These are phyloP conservation scores for Trichoderma afroharzianum DNA, from an alignment of 2,329 filamentous ascomycete species.

Conservation along the genomic window DNA sequence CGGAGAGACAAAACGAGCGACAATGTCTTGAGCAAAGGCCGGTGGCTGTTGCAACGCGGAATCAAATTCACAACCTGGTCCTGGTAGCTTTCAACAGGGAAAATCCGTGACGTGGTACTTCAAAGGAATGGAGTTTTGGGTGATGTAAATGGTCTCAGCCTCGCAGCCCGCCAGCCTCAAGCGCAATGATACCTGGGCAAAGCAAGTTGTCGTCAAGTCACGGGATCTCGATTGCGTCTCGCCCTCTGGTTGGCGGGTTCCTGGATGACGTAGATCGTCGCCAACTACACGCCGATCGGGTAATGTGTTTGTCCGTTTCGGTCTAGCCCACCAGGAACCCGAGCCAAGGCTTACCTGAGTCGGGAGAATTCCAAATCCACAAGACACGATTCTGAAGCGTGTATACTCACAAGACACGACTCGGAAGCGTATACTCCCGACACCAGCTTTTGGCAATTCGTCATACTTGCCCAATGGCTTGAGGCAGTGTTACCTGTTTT, in stretches of 20 bases:
- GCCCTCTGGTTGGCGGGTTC: constrained; percentile 15
- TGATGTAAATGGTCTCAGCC: constrained; percentile 9
- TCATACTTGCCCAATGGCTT: constrained; percentile 11
- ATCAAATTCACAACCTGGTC: not conserved
- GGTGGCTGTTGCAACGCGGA: not conserved
- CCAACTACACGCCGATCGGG: constrained; percentile 9
- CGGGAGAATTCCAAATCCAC: not conserved
- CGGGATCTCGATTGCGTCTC: not conserved
- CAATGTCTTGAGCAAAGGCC: not conserved
- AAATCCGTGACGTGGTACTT: not conserved
- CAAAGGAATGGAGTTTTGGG: not conserved
- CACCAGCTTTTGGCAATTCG: not conserved
- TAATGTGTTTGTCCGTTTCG: constrained; percentile 18
- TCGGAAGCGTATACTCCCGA: constrained; percentile 2
- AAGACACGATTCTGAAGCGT: not conserved
- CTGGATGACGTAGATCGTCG: constrained; percentile 4
- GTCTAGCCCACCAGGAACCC: not conserved
- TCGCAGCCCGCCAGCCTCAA: constrained; percentile 6
- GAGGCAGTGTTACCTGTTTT: constrained; percentile 9
- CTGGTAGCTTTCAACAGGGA: not conserved
- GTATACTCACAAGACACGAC: not conserved
- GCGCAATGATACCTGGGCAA: constrained; percentile 1
- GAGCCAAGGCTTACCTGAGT: not conserved
- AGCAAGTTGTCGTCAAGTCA: constrained; percentile 8
- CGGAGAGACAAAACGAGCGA: constrained; percentile 5